These are phyloP conservation scores for Fragilariopsis cylindrus DNA, from an alignment of 108 stramenopile species.

Conservation along the genomic window DNA sequence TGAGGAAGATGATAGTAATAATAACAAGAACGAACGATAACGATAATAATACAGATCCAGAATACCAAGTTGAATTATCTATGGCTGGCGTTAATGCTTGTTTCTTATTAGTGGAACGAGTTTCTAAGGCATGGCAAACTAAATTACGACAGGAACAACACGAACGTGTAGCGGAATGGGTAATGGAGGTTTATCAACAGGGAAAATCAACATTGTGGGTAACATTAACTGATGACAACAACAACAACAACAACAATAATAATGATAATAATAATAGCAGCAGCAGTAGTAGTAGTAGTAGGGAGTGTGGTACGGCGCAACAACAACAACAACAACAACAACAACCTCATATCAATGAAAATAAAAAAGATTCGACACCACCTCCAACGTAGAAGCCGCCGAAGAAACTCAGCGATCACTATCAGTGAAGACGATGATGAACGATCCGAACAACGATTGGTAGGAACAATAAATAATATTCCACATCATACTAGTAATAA, in stretches of 20 bases:
- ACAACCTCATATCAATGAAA: not conserved
- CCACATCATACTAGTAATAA: not conserved
- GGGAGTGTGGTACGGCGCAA: not conserved
- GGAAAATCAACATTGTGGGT: conserved; percentile 24
- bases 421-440: not conserved
- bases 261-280: not conserved
- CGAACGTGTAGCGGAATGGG: conserved; percentile 17
- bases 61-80: not conserved
- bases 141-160: conserved; percentile 13
- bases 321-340: not conserved
- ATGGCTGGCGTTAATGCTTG: conserved; percentile 11
- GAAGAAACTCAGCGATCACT: not conserved
- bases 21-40: not conserved
- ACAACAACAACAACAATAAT: not conserved
- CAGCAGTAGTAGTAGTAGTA: not conserved
- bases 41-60: not conserved
- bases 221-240: not conserved
- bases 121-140: conserved; percentile 12
- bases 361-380: not conserved
- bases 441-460: not conserved
- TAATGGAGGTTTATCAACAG: conserved; percentile 14
- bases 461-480: not conserved
- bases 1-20: too few species aligned
- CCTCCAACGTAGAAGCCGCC: not conserved
- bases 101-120: conserved; percentile 19